These are phyloP conservation scores for Ophiosphaerella korrae DNA, from an alignment of 2,329 filamentous ascomycete species.

Conservation along the genomic window DNA sequence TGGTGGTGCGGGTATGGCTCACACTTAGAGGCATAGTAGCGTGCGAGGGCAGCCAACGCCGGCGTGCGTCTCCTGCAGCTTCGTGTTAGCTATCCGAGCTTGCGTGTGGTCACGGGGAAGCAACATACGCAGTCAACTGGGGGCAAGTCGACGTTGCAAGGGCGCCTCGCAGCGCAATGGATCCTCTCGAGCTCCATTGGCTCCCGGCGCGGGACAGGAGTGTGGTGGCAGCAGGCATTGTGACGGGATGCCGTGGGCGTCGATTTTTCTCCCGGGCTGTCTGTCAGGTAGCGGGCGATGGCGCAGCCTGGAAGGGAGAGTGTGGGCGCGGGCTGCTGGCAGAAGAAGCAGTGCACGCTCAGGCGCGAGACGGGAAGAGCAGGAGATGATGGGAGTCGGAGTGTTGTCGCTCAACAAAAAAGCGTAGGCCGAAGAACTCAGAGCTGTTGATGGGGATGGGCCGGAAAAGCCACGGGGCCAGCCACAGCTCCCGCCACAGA, in stretches of 20 bases:
- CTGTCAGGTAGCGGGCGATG: constrained; percentile 8
- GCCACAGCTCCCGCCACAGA: constrained; percentile 9
- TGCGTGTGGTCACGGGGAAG: neutral
- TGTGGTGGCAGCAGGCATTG: constrained; percentile 60
- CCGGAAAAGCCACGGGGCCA: constrained; percentile 1
- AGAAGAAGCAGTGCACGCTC: constrained; percentile 26
- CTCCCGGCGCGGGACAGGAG: constrained; percentile 52
- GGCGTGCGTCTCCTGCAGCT: constrained; percentile 51
- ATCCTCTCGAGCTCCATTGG: constrained; percentile 49
- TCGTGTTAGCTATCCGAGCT: constrained; percentile 29
- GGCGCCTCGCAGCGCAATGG: constrained; percentile 53
- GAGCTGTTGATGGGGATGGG: constrained; percentile 28
- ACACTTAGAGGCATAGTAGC: constrained; percentile 74
- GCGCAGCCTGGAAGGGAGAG: constrained; percentile 7
- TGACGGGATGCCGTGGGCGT: constrained; percentile 41
- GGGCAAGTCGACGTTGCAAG: constrained; percentile 47
- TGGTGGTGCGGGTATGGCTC: constrained; percentile 32
- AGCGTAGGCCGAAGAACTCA: constrained; percentile 19
- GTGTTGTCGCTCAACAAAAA: constrained; percentile 42
- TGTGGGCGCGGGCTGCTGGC: constrained; percentile 27
- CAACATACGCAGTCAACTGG: constrained; percentile 41
- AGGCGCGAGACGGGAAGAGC: constrained; percentile 8
- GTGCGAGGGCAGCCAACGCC: constrained; percentile 63
- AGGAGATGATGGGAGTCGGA: constrained; percentile 14
- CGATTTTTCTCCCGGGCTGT: constrained; percentile 27